Evolutionary conservation across 2,329 filamentous ascomycete genomes (phyloP).

Genomic region (Clarireedia hainanense): DNA sequence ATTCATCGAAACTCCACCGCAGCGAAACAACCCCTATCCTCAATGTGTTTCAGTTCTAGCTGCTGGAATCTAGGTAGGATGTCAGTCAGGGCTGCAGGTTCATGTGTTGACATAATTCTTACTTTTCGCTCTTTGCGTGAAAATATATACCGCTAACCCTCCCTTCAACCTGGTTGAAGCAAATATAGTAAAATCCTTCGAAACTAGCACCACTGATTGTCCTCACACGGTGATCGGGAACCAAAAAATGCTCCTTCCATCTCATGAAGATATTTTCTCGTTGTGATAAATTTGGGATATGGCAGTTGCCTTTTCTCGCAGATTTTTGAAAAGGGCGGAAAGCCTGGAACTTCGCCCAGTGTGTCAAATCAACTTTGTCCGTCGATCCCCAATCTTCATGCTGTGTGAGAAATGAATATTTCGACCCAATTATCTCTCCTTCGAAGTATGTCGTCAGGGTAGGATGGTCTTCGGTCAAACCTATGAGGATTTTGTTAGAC

Average conservation of each 20-base stretch:
- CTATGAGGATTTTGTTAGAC: slow-evolving; percentile 37
- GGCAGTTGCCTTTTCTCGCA: slow-evolving; percentile 49
- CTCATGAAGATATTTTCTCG: slow-evolving; percentile 94
- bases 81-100: too few species aligned
- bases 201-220: slow-evolving; percentile 94
- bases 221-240: slow-evolving; percentile 85
- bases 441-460: slow-evolving; percentile 98
- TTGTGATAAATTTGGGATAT: slow-evolving; percentile 64
- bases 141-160: slow-evolving; percentile 93
- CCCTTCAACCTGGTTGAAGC: slow-evolving; percentile 87
- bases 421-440: slow-evolving; percentile 92
- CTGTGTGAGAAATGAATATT: slow-evolving; percentile 87
- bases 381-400: slow-evolving; percentile 88
- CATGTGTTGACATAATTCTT: slow-evolving; percentile 32
- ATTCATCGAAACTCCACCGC: slow-evolving; percentile 81
- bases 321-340: slow-evolving; percentile 67
- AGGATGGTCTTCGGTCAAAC: slow-evolving; percentile 88
- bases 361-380: slow-evolving; percentile 82
- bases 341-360: slow-evolving; percentile 85
- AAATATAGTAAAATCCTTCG: slow-evolving; percentile 98
- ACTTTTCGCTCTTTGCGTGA: slow-evolving; percentile 97
- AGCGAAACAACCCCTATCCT: slow-evolving; percentile 73
- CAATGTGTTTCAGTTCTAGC: slow-evolving; percentile 80
- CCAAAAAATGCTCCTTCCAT: slow-evolving; percentile 97
- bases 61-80: slow-evolving; percentile 67